A percentile compares a stretch with the other conserved stretches of the same genome.
These are phyloP conservation scores for Myriosclerotinia scirpicola DNA, from an alignment of 2,329 filamentous ascomycete genomes.

Conservation along the genomic window DNA sequence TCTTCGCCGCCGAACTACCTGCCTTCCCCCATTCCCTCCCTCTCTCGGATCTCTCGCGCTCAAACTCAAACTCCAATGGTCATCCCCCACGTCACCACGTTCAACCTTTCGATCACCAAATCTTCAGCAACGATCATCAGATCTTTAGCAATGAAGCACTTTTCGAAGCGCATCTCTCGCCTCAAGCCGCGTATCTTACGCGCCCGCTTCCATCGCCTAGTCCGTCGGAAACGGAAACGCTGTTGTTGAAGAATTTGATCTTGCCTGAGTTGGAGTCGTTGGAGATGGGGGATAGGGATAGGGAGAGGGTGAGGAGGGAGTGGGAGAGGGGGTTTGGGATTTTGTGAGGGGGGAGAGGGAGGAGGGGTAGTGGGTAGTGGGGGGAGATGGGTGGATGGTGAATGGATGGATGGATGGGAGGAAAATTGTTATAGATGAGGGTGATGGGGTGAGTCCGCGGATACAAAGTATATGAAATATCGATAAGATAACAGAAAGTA, in stretches of 20 bases:
- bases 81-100: background rate
- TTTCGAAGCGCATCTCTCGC: background rate
- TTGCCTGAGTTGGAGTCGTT: constrained; percentile 20
- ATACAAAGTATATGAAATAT: no score
- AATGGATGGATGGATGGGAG: no score
- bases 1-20: constrained; percentile 1
- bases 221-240: constrained; percentile 18
- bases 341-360: background rate
- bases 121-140: background rate
- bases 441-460: no score
- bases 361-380: background rate
- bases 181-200: constrained; percentile 3
- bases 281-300: constrained; percentile 14
- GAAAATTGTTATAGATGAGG: no score
- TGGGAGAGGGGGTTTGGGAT: constrained; percentile 23
- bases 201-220: constrained; percentile 5
- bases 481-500: no score
- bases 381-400: background rate
- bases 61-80: background rate
- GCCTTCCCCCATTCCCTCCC: constrained; percentile 2
- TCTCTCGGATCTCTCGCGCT: background rate
- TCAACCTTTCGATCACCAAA: background rate
- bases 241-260: constrained; percentile 17
- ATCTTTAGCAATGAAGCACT: background rate
- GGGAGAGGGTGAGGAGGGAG: constrained; percentile 17